Conservation (phyloP, 2,329 filamentous ascomycete species). For the Penicillium sp. region DNA sequence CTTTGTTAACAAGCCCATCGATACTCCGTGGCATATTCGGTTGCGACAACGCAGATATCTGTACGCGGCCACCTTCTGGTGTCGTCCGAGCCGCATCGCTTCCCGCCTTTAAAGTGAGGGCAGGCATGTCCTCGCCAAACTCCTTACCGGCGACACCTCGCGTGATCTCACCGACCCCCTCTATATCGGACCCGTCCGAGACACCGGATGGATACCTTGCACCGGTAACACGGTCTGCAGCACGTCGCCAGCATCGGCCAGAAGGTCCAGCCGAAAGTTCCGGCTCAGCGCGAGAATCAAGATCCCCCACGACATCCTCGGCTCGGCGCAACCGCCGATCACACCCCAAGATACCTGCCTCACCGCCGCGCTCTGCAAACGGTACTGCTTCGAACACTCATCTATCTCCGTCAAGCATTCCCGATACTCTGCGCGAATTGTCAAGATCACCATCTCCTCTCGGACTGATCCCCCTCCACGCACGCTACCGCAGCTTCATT, state of each 20-base stretch:
- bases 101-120: conserved; percentile 45
- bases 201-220: conserved; percentile 64
- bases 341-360: conserved; percentile 41
- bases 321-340: conserved; percentile 33
- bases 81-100: conserved; percentile 39
- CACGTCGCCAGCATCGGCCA: conserved; percentile 53
- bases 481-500: conserved; percentile 85
- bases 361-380: conserved; percentile 37
- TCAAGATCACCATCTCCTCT: conserved; percentile 89
- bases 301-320: conserved; percentile 18
- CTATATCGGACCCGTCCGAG: conserved; percentile 52
- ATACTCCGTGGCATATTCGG: conserved; percentile 24
- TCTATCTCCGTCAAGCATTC: conserved; percentile 46
- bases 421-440: conserved; percentile 78
- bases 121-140: conserved; percentile 47
- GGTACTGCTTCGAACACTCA: conserved; percentile 40
- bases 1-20: conserved; percentile 24
- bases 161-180: conserved; percentile 85
- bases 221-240: conserved; percentile 73
- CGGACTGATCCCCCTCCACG: conserved; percentile 90
- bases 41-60: conserved; percentile 16
- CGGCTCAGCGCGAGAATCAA: conserved; percentile 50
- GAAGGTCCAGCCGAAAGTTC: conserved; percentile 46
- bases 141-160: conserved; percentile 74
- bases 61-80: conserved; percentile 25